phyloP scores from a whole-genome alignment of 1,139 yeast species.

The Sugiyamaella novakii region DNA sequence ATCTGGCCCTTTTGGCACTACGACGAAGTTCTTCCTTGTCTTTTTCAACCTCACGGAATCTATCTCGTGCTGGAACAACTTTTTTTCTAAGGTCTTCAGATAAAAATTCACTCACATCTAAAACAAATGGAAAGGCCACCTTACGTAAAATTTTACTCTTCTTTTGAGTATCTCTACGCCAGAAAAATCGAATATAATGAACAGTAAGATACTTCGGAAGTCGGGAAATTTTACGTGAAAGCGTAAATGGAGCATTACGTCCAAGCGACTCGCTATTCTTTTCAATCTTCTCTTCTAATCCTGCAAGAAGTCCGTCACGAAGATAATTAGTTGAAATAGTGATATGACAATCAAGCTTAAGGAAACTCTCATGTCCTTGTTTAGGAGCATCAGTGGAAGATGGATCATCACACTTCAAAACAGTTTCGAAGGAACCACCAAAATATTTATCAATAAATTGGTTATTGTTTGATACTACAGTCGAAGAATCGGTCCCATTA shows the following conservation, averaged over 20 bases:
- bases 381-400: slow-evolving; percentile 51
- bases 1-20: slow-evolving; percentile 68
- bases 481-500: slow-evolving; percentile 14
- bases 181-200: slow-evolving; percentile 90
- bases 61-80: slow-evolving; percentile 74
- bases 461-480: slow-evolving; percentile 18
- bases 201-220: slow-evolving; percentile 88
- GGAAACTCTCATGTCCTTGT: slow-evolving; percentile 59
- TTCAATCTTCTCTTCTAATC: slow-evolving; percentile 74
- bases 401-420: slow-evolving; percentile 57
- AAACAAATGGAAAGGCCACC: slow-evolving; percentile 83
- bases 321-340: slow-evolving; percentile 82
- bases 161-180: slow-evolving; percentile 90
- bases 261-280: slow-evolving; percentile 73
- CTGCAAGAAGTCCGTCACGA: slow-evolving; percentile 78
- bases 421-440: slow-evolving; percentile 63
- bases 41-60: slow-evolving; percentile 74
- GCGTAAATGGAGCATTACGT: slow-evolving; percentile 68
- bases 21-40: slow-evolving; percentile 71
- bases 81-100: slow-evolving; percentile 70
- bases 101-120: slow-evolving; percentile 84
- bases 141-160: slow-evolving; percentile 92
- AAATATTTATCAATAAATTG: slow-evolving; percentile 57
- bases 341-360: slow-evolving; percentile 87
- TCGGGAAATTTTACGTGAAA: slow-evolving; percentile 68